phyloP scores from a whole-genome alignment of 345 rosid genomes.

The Erucastrum elatum region DNA sequence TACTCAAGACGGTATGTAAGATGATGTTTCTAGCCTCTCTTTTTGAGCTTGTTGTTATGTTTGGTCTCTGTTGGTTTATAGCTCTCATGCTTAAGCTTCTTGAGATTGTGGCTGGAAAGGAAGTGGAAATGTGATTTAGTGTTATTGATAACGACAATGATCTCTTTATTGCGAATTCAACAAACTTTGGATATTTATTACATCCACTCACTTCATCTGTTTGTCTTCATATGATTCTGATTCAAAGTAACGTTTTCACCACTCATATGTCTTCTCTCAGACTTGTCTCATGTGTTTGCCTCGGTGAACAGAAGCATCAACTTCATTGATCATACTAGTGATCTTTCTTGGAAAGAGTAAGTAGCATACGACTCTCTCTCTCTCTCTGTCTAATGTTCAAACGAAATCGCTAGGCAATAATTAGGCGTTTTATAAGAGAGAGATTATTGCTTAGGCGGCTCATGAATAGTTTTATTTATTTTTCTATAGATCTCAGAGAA shows the following conservation, averaged over 20 bases:
- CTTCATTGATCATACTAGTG: slow-evolving; percentile 93
- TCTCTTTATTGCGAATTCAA: slow-evolving; percentile 23
- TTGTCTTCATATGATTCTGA: slow-evolving; percentile 23
- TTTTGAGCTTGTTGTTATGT: background rate
- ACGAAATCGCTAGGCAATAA: no score
- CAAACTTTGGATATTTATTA: slow-evolving; percentile 16
- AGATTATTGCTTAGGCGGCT: no score
- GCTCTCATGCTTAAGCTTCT: no score
- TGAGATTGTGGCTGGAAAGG: no score
- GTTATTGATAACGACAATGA: slow-evolving; percentile 12
- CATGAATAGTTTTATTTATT: slow-evolving; percentile 4
- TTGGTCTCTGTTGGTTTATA: no score
- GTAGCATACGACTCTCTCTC: slow-evolving; percentile 26
- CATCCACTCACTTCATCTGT: slow-evolving; percentile 14
- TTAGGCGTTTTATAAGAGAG: no score
- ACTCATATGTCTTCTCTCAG: slow-evolving; percentile 49
- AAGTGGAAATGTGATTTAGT: slow-evolving; percentile 18
- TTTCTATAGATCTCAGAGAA: slow-evolving; percentile 65
- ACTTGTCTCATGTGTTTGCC: slow-evolving; percentile 80
- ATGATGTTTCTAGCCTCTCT: slow-evolving; percentile 3
- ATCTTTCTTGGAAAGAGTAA: slow-evolving; percentile 99
- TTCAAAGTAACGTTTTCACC: slow-evolving; percentile 2
- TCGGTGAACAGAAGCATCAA: slow-evolving; percentile 74
- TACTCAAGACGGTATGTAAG: slow-evolving; percentile 79
- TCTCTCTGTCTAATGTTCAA: background rate